A percentile compares a stretch with the other conserved stretches of the same genome.
phyloP scores from a whole-genome alignment of 2,329 filamentous ascomycete genomes.

The Neoarthrinium moseri region DNA sequence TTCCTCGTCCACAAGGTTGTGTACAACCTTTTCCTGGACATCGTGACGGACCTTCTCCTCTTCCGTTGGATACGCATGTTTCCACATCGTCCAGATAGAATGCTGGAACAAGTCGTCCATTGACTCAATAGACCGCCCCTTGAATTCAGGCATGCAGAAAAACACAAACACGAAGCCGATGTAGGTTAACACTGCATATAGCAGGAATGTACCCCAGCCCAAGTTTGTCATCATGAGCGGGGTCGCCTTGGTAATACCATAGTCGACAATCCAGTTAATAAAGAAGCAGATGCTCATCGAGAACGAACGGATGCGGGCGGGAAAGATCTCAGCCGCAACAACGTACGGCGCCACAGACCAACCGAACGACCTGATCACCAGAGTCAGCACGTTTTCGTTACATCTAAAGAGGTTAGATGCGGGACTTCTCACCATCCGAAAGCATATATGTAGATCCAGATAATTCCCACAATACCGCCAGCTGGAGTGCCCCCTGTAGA shows the following conservation, averaged over 20 bases:
- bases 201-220: conserved; percentile 33
- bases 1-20: conserved; percentile 18
- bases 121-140: conserved; percentile 46
- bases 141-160: conserved; percentile 47
- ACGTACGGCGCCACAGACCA: conserved; percentile 25
- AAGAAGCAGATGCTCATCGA: conserved; percentile 27
- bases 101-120: conserved; percentile 46
- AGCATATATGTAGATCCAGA: conserved; percentile 31
- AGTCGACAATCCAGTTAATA: conserved; percentile 31
- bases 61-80: conserved; percentile 35
- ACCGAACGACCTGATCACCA: conserved; percentile 17
- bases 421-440: conserved; percentile 23
- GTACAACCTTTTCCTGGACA: conserved; percentile 21
- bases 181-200: conserved; percentile 34
- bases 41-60: conserved; percentile 30
- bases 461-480: conserved; percentile 38
- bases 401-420: conserved; percentile 16
- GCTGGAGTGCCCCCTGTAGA: conserved; percentile 30
- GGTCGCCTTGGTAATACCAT: conserved; percentile 29
- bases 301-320: conserved; percentile 28
- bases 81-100: conserved; percentile 38
- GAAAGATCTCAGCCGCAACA: conserved; percentile 31
- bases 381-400: too few species aligned
- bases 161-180: conserved; percentile 38
- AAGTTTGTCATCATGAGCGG: conserved; percentile 34